Evolutionary conservation across 495 filamentous ascomycete species (phyloP).

Genomic region (Entonaema liquescens): DNA sequence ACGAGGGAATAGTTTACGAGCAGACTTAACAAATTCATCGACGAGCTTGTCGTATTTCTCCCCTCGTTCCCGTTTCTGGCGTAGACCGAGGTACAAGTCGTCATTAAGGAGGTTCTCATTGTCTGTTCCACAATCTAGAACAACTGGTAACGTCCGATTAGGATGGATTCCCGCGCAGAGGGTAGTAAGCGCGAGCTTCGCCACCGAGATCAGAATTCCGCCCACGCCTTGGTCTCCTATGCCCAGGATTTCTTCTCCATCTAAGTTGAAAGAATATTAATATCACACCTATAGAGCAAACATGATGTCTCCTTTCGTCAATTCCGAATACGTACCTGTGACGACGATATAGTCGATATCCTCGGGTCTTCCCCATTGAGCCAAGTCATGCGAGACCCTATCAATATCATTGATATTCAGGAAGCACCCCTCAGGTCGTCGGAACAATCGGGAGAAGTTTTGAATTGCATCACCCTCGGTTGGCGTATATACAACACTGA

Average conservation of each 20-base stretch:
- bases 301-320: neutral
- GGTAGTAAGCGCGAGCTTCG: slow-evolving; percentile 84
- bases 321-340: slow-evolving; percentile 62
- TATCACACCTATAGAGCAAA: neutral
- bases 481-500: slow-evolving; percentile 87
- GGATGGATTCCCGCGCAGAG: slow-evolving; percentile 88
- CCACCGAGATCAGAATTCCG: slow-evolving; percentile 83
- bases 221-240: slow-evolving; percentile 94
- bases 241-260: slow-evolving; percentile 75
- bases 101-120: slow-evolving; percentile 82
- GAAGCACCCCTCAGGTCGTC: slow-evolving; percentile 73
- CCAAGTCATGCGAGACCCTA: slow-evolving; percentile 68
- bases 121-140: slow-evolving; percentile 88
- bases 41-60: slow-evolving; percentile 83
- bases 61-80: slow-evolving; percentile 69
- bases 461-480: slow-evolving; percentile 92
- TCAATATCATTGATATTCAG: slow-evolving; percentile 68
- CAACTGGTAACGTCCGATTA: slow-evolving; percentile 78
- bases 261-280: slow-evolving; percentile 28
- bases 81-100: slow-evolving; percentile 80
- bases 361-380: slow-evolving; percentile 71
- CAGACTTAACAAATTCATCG: slow-evolving; percentile 73
- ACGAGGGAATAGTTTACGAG: slow-evolving; percentile 74
- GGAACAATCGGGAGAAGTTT: slow-evolving; percentile 82
- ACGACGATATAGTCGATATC: slow-evolving; percentile 93